These are phyloP conservation scores for Platanus orientalis DNA, from an alignment of 164 flowering plant species.

Conservation along the genomic window DNA sequence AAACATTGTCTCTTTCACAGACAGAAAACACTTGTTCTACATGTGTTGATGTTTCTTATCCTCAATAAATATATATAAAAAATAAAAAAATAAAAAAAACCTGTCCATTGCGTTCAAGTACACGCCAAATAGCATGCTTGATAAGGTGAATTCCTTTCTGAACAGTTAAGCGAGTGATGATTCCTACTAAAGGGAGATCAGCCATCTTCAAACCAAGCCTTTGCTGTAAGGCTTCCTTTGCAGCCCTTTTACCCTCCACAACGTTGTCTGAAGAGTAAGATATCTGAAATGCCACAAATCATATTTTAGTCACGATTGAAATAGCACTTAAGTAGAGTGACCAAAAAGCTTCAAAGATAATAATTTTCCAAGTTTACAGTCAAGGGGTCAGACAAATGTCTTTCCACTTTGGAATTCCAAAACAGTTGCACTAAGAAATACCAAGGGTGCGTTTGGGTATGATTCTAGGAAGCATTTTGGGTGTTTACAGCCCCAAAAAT, in stretches of 20 bases:
- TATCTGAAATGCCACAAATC: constrained; percentile 40
- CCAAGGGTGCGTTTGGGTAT: too few species aligned
- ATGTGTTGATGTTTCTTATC: not conserved
- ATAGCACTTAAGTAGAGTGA: too few species aligned
- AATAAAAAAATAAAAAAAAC: too few species aligned
- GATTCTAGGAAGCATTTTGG: too few species aligned
- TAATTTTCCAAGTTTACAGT: too few species aligned
- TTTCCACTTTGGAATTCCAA: too few species aligned
- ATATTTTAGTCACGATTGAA: not conserved
- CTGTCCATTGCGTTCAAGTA: constrained; percentile 89
- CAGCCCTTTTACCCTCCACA: constrained; percentile 86
- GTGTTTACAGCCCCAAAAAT: too few species aligned
- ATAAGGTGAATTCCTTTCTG: constrained; percentile 99
- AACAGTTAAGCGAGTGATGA: constrained; percentile 87
- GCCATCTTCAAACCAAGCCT: constrained; percentile 60
- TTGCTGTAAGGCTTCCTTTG: constrained; percentile 91
- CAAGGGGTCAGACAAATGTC: too few species aligned
- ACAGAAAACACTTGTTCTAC: not conserved
- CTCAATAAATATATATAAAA: not conserved
- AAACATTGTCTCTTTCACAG: not conserved
- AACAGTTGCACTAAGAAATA: too few species aligned
- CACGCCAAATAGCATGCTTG: constrained; percentile 91
- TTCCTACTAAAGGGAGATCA: constrained; percentile 83
- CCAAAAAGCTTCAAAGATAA: too few species aligned
- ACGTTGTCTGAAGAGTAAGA: constrained; percentile 84